These are phyloP conservation scores for Herpetomonas tarakana DNA, from an alignment of 208 protist species.

Conservation along the genomic window DNA sequence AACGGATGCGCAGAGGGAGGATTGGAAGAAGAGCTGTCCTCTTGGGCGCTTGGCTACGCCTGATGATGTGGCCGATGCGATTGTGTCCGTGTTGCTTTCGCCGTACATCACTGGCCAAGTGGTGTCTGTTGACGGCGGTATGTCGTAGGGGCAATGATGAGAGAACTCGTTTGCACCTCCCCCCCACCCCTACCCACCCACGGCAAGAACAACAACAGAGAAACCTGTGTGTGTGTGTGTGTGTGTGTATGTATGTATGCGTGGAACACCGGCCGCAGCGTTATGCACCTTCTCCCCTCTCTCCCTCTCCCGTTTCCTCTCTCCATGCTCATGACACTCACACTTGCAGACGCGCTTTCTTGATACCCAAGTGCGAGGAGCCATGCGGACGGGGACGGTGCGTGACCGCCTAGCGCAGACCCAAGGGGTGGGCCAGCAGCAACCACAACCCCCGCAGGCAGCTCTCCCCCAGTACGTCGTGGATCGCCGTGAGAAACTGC, in stretches of 20 bases:
- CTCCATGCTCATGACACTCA: too few species aligned
- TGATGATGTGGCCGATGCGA: slow-evolving; percentile 77
- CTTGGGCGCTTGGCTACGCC: slow-evolving; percentile 67
- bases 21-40: slow-evolving; percentile 48
- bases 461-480: slow-evolving; percentile 44
- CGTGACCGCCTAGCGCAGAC: background rate
- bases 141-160: slow-evolving; percentile 22
- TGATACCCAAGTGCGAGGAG: too few species aligned
- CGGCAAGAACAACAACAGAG: background rate
- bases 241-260: background rate
- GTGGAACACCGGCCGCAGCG: background rate
- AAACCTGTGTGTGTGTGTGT: slow-evolving; percentile 3
- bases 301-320: too few species aligned
- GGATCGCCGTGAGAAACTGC: slow-evolving; percentile 54
- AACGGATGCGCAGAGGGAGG: slow-evolving; percentile 43
- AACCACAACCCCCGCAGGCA: background rate
- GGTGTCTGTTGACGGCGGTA: slow-evolving; percentile 76
- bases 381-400: background rate
- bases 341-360: too few species aligned
- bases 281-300: background rate
- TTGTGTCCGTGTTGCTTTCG: slow-evolving; percentile 44
- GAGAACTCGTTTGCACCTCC: background rate
- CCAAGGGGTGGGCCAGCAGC: background rate
- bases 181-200: background rate
- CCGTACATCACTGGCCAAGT: slow-evolving; percentile 84